A percentile compares a stretch with the other conserved stretches of the same genome.
Conservation (phyloP, 169 alveolate species). For the Plasmodium gonderi region DNA sequence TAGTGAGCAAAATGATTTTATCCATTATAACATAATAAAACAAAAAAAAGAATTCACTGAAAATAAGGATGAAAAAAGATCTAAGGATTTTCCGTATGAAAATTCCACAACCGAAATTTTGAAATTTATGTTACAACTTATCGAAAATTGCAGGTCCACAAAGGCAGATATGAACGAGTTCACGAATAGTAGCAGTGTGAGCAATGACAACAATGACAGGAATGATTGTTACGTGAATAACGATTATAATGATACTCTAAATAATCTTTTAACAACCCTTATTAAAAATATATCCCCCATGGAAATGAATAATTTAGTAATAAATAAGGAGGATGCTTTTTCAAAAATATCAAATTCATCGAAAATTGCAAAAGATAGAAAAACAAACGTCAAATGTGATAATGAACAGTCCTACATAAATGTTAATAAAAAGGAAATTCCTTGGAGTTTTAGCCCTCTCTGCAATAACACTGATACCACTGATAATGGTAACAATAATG, state of each 20-base stretch:
- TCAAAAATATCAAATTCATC: neutral
- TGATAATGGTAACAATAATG: neutral
- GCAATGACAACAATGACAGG: neutral
- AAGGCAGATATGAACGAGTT: neutral
- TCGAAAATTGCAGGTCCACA: neutral
- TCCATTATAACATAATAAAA: neutral
- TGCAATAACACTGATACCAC: neutral
- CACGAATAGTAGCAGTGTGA: neutral
- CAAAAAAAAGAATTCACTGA: neutral
- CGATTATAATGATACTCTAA: neutral
- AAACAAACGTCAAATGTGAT: neutral
- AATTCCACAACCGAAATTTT: conserved; percentile 8
- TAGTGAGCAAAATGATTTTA: neutral
- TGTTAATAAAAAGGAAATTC: neutral
- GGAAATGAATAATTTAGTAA: conserved; percentile 1
- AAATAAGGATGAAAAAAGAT: neutral
- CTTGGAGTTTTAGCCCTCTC: neutral
- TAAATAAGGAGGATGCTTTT: conserved; percentile 10
- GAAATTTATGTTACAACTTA: conserved; percentile 7
- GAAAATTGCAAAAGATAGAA: neutral
- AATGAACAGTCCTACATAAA: neutral
- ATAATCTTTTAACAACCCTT: neutral
- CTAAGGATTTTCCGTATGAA: conserved; percentile 1
- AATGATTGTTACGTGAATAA: neutral
- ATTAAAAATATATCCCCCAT: neutral